Base-by-base conservation (phyloP, 2,329 filamentous ascomycete species). In the Trichoderma hamatum region DNA sequence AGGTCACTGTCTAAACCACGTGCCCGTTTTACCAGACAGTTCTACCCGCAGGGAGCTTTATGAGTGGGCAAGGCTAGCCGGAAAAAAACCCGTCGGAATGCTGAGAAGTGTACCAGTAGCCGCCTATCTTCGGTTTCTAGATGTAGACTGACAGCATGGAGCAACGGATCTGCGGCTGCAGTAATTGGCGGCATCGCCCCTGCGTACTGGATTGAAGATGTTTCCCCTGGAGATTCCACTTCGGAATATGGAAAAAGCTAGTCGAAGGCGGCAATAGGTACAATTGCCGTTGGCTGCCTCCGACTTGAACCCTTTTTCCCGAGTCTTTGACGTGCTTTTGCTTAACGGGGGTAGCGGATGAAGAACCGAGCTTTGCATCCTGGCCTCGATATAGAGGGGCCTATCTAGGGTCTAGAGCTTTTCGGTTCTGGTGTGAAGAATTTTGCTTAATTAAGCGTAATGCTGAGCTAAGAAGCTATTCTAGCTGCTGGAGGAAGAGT, bases 211-310 rank as follows among this genome's bases (percentile, higher is more conserved):
- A 19, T 39, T 30, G 13, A 24, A 26, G 10, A 49, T 16, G 36
- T 32, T 65, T 28, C 24, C 24, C 32, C 14, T 66, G 5, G 26
- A 30, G 7, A 34, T 21, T 19, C 36, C 34, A 10, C 16, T 36
- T 16, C 39, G 39, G 16, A 46, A 58, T 14, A 43, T 39, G 34
- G 5, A 52, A 64, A 24, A 54, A 19, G 26, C 24, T 54, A 49
- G 30, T 9, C 52, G 26, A 21, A 26, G 14, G 26, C 30, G 14
- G 24, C n/a, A n/a, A 28, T 51, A 28, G n/a, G 39, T 28, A 34
- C 34, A 13, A 36, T 26, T 21, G n/a, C 21, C n/a, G 52, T 66
- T 66, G 63, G 63, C 52, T 67, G 64, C 64, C 64, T 59, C 64
- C 64, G 54, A 36, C 54, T 32, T 36, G 36, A 36, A 67, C 11